These are phyloP conservation scores for Rhamnella rubrinervis DNA, from an alignment of 331 rosid species.

Conservation along the genomic window DNA sequence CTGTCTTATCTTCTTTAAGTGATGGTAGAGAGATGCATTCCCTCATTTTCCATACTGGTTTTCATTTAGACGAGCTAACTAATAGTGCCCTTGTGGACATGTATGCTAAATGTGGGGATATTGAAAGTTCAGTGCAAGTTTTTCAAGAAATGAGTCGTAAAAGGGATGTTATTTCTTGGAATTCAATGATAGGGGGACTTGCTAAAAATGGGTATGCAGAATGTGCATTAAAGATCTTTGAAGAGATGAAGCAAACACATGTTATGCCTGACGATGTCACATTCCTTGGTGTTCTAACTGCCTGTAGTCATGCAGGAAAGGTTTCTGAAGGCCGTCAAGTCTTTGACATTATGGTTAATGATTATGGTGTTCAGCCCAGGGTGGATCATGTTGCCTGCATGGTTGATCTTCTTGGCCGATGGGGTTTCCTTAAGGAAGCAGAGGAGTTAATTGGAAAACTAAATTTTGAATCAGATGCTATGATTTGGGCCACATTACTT, in stretches of 20 bases:
- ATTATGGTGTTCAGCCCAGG: slow-evolving; percentile 52
- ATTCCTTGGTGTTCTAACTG: slow-evolving; percentile 89
- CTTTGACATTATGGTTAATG: slow-evolving; percentile 48
- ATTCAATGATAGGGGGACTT: slow-evolving; percentile 64
- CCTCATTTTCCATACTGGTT: slow-evolving; percentile 64
- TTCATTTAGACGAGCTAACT: slow-evolving; percentile 68
- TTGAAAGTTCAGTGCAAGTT: slow-evolving; percentile 44
- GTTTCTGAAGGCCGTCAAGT: slow-evolving; percentile 55
- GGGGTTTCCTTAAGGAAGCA: slow-evolving; percentile 84
- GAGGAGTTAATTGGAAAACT: slow-evolving; percentile 53
- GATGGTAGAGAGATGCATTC: slow-evolving; percentile 71
- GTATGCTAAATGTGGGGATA: slow-evolving; percentile 93
- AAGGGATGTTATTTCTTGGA: slow-evolving; percentile 55
- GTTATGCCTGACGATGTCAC: slow-evolving; percentile 72
- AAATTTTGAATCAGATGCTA: slow-evolving; percentile 48
- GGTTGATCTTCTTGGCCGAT: slow-evolving; percentile 86
- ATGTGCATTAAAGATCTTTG: slow-evolving; percentile 54
- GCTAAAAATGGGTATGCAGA: slow-evolving; percentile 48
- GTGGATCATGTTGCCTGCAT: slow-evolving; percentile 72
- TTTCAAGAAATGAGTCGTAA: slow-evolving; percentile 52
- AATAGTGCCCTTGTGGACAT: slow-evolving; percentile 81
- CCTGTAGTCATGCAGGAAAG: slow-evolving; percentile 85
- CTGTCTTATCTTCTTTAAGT: slow-evolving; percentile 60
- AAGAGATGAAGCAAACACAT: slow-evolving; percentile 39
- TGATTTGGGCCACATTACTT: slow-evolving; percentile 74